phyloP scores from a whole-genome alignment of 768 basidiomycete genomes.

The Nidula microcarpa region DNA sequence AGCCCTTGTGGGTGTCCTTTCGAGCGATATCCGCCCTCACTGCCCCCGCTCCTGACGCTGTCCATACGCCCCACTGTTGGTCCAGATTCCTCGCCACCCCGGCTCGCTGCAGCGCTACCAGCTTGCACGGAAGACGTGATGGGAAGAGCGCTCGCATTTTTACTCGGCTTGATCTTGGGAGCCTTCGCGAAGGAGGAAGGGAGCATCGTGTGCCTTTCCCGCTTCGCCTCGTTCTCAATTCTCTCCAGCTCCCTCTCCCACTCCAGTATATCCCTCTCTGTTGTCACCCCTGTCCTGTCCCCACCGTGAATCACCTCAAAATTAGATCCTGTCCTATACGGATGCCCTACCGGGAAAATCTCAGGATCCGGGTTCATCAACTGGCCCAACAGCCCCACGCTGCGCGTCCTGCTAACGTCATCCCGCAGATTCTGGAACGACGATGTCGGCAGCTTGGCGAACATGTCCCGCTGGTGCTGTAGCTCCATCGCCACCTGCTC shows the following conservation, averaged over 20 bases:
- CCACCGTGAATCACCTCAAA: slow-evolving; percentile 41
- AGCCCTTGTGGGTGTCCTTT: slow-evolving; percentile 61
- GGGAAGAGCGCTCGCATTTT: slow-evolving; percentile 58
- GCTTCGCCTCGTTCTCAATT: slow-evolving; percentile 12
- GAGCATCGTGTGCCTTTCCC: slow-evolving; percentile 6
- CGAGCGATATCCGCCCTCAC: slow-evolving; percentile 46
- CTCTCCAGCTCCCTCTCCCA: not conserved
- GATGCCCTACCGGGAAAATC: slow-evolving; percentile 55
- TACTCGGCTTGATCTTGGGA: slow-evolving; percentile 43
- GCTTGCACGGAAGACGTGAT: slow-evolving; percentile 36
- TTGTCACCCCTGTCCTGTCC: not conserved
- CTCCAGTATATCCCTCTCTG: not conserved
- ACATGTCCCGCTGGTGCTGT: slow-evolving; percentile 39
- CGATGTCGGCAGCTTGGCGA: slow-evolving; percentile 64
- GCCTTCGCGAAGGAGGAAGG: slow-evolving; percentile 5
- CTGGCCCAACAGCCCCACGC: slow-evolving; percentile 56
- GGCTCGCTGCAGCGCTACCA: slow-evolving; percentile 17
- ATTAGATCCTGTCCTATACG: slow-evolving; percentile 50
- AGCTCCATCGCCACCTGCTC: slow-evolving; percentile 2
- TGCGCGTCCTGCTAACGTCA: slow-evolving; percentile 24
- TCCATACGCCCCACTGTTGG: not conserved
- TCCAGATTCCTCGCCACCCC: slow-evolving; percentile 3
- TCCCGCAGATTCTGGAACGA: slow-evolving; percentile 56
- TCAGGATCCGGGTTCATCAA: slow-evolving; percentile 71
- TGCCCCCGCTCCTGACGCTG: not conserved